These are phyloP conservation scores for Suhomyces atakaporum DNA, from an alignment of 1,139 yeast genomes.

Conservation along the genomic window DNA sequence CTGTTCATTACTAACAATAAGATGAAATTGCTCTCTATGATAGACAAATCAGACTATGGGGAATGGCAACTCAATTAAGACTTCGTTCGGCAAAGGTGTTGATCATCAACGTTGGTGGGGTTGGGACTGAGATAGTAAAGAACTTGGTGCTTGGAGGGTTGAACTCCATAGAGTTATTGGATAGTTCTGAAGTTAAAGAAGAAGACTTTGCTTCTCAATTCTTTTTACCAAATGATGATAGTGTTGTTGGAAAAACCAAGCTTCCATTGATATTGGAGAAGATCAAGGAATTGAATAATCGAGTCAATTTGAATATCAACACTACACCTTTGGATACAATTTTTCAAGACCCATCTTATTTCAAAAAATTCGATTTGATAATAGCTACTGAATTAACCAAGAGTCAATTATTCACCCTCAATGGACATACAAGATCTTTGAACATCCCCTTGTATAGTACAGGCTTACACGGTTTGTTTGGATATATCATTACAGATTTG, in stretches of 20 bases:
- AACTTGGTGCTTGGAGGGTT: constrained; percentile 88
- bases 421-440: constrained; percentile 54
- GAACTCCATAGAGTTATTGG: constrained; percentile 73
- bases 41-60: constrained; percentile 96
- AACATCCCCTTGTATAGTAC: constrained; percentile 69
- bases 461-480: constrained; percentile 78
- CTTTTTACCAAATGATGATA: constrained; percentile 60
- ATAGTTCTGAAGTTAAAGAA: constrained; percentile 53
- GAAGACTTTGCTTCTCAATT: constrained; percentile 79
- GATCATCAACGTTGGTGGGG: constrained; percentile 66
- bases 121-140: constrained; percentile 80
- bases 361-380: constrained; percentile 65
- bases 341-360: constrained; percentile 34
- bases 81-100: constrained; percentile 74
- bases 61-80: constrained; percentile 85
- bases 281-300: constrained; percentile 72
- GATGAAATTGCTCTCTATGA: constrained; percentile 94
- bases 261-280: constrained; percentile 55
- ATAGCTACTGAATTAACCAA: constrained; percentile 70
- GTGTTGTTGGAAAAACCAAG: constrained; percentile 50
- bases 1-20: constrained; percentile 16
- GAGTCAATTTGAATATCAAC: constrained; percentile 59
- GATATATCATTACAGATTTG: constrained; percentile 79
- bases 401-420: constrained; percentile 44
- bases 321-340: constrained; percentile 33